Base-by-base conservation (phyloP, 345 rosid genomes). In the Rhodamnia rubescens region DNA sequence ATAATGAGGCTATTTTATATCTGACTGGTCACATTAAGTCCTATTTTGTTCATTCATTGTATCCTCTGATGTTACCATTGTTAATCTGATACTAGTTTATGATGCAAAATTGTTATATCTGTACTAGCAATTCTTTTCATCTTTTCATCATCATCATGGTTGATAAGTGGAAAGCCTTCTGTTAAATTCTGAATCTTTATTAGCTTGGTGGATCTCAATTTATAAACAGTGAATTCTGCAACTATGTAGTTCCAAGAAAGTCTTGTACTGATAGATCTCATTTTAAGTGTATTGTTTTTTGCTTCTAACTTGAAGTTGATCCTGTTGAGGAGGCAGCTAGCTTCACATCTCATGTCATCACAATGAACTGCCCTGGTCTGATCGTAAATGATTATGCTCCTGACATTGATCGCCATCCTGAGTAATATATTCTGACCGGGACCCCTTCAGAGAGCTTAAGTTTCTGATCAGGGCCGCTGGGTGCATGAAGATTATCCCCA, bases 401-500 rank as follows among this genome's bases (percentile, higher is more conserved):
- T 1, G 26, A 53, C 36, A 54, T 83, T 44, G 85, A 83, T n/a
- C 15, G 16, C 85, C 78, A 83, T 42, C 40, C 85, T 51, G 52
- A 27, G 54, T 81, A 44, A 81, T 27, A 81, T 44, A 44, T 53
- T 55, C 75, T 57, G 75, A 26, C 3, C 24, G 20, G 85, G 53
- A 58, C 53, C 53, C 64, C 22, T 56, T 2, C 52, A 13, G 15
- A 53, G 75, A 83, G 85, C 69, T 58, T 44, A 16, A 83, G 85
- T 56, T 47, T 12, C 24, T 85, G 85, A 75, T 86, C 58, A 87
- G 90, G 11, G 87, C 82, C 84, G 59, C 53, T 3, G 84, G 87
- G 9, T 13, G 80, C 21, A 74, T 83, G 69, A 49, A 85, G 84
- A 85, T 87, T 82, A 36, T 87, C 80, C 89, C 88, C 83, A 85